These are phyloP conservation scores for Aspergillus nidulans DNA, from an alignment of 495 filamentous ascomycete species.

Conservation along the genomic window DNA sequence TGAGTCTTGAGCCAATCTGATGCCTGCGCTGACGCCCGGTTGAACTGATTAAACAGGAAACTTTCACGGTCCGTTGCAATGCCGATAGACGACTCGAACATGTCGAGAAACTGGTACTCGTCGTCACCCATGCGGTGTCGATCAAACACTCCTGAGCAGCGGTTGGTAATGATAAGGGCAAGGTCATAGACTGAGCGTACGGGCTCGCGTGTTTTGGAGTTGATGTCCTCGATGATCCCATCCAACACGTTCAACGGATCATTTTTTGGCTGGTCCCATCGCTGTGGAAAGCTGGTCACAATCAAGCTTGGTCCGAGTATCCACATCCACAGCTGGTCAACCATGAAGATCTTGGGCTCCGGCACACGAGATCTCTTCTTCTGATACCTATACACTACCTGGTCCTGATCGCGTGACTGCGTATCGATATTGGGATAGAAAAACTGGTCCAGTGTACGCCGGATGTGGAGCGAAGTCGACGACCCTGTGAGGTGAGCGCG, in stretches of 20 bases:
- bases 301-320: conserved; percentile 61
- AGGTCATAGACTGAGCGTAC: conserved; percentile 62
- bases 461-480: conserved; percentile 57
- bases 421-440: conserved; percentile 71
- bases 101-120: conserved; percentile 65
- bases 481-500: conserved; percentile 54
- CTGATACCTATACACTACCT: conserved; percentile 67
- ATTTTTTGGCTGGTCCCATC: conserved; percentile 68
- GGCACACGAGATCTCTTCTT: conserved; percentile 29
- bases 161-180: conserved; percentile 59
- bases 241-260: conserved; percentile 62
- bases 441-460: conserved; percentile 66
- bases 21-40: conserved; percentile 55
- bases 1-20: conserved; percentile 59
- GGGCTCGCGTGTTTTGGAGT: conserved; percentile 61
- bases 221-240: conserved; percentile 64
- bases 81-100: conserved; percentile 67
- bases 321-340: conserved; percentile 73
- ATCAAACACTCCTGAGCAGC: conserved; percentile 64
- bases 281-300: conserved; percentile 63
- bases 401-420: conserved; percentile 58
- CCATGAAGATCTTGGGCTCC: conserved; percentile 71
- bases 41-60: conserved; percentile 60
- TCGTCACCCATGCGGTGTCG: conserved; percentile 58
- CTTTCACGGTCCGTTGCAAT: conserved; percentile 61